A percentile compares a stretch with the other conserved stretches of the same genome.
phyloP scores from a whole-genome alignment of 208 protist genomes.

The Acanthamoeba lugdunensis region DNA sequence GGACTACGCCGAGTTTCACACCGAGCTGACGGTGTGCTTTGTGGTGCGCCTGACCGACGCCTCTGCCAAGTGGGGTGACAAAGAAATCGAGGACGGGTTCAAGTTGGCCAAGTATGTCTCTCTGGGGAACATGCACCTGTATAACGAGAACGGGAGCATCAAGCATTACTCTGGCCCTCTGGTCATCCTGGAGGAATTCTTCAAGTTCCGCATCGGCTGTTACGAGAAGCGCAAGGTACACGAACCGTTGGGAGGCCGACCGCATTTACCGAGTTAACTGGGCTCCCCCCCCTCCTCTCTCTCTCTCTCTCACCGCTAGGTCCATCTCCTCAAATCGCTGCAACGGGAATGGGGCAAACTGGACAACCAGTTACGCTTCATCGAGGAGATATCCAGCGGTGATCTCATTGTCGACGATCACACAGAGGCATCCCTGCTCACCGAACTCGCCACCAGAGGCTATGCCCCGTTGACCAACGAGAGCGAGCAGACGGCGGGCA shows the following conservation, averaged over 20 bases:
- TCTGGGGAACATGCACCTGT: slow-evolving; percentile 73
- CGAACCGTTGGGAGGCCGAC: too few relatives aligned
- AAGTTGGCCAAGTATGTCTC: slow-evolving; percentile 78
- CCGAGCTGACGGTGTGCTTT: slow-evolving; percentile 75
- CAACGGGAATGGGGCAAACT: slow-evolving; percentile 90
- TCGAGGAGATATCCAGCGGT: slow-evolving; percentile 94
- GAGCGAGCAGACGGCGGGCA: slow-evolving; percentile 81
- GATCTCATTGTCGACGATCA: slow-evolving; percentile 92
- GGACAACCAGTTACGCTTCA: too few relatives aligned
- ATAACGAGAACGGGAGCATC: slow-evolving; percentile 92
- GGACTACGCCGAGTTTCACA: slow-evolving; percentile 66
- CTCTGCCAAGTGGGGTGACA: not conserved
- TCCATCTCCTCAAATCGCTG: slow-evolving; percentile 92
- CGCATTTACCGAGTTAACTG: not conserved
- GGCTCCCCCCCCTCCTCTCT: not conserved
- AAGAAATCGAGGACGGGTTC: slow-evolving; percentile 78
- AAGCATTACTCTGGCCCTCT: slow-evolving; percentile 91
- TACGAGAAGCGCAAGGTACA: slow-evolving; percentile 96
- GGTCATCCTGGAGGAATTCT: slow-evolving; percentile 97
- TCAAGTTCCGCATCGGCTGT: slow-evolving; percentile 93
- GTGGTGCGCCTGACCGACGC: slow-evolving; percentile 12
- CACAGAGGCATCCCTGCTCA: slow-evolving; percentile 93
- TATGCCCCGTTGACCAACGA: slow-evolving; percentile 89
- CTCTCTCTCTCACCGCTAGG: not conserved
- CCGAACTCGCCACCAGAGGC: slow-evolving; percentile 90